Percentiles rank a stretch among this genome's conserved stretches.
Evolutionary conservation across 257 asterid species (phyloP).

Genomic region (Nicotiana otophora): DNA sequence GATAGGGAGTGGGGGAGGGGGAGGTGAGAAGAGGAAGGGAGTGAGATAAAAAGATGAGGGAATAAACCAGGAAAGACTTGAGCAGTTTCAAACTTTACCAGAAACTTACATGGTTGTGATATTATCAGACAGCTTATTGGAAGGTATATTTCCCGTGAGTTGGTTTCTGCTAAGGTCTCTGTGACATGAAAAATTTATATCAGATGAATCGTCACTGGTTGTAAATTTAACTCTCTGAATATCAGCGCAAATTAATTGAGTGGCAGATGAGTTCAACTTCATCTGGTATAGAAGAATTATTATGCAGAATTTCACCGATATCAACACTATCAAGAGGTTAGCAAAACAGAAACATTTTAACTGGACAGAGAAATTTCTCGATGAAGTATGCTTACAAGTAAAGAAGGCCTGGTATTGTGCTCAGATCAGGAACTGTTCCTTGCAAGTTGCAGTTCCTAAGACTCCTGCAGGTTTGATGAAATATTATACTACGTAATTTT

Average conservation of each 20-base stretch:
- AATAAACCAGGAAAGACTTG: not conserved
- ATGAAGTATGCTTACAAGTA: conserved; percentile 29
- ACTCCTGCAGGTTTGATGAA: conserved; percentile 33
- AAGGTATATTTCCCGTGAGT: conserved; percentile 30
- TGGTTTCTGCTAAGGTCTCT: conserved; percentile 50
- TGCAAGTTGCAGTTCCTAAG: conserved; percentile 47
- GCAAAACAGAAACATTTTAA: not conserved
- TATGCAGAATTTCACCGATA: not conserved
- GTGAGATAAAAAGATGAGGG: not conserved
- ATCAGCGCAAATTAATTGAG: not conserved
- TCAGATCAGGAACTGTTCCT: conserved; percentile 48
- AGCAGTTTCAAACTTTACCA: not conserved
- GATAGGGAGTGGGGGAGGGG: not conserved
- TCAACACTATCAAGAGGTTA: not conserved
- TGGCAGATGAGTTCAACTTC: conserved; percentile 1
- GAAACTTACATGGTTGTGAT: conserved; percentile 43
- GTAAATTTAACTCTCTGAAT: not conserved
- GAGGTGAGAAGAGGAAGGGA: not conserved
- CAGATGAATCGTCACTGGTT: not conserved
- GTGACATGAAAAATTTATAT: conserved; percentile 14
- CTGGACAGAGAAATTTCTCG: not conserved
- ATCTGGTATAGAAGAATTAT: not conserved
- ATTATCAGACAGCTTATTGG: conserved; percentile 32
- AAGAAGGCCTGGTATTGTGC: conserved; percentile 29
- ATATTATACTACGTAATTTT: not conserved